Conservation (phyloP, 2,329 filamentous ascomycete species). For the Bipolaris victoriae region DNA sequence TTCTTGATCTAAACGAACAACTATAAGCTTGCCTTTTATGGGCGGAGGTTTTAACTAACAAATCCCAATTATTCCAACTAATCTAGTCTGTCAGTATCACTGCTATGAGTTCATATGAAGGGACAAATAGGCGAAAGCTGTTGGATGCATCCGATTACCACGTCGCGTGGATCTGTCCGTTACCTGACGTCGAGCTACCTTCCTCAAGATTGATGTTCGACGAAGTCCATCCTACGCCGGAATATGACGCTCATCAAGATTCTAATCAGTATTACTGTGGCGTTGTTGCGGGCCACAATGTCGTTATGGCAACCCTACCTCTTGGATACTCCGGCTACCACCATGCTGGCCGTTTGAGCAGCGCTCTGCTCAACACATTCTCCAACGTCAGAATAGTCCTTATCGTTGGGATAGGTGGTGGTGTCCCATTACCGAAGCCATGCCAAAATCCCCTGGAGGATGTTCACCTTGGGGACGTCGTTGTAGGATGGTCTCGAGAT, state of each 20-base stretch:
- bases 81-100: background rate
- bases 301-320: background rate
- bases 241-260: background rate
- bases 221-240: background rate
- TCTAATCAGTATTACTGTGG: background rate
- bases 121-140: no score
- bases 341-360: background rate
- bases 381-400: background rate
- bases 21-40: no score
- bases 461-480: background rate
- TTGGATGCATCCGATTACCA: background rate
- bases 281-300: background rate
- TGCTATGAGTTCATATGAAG: background rate
- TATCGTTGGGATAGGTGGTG: background rate
- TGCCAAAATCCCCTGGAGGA: background rate
- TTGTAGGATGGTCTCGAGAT: background rate
- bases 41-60: background rate
- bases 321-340: background rate
- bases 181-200: background rate
- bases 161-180: background rate
- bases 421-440: background rate
- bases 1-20: background rate
- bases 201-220: background rate
- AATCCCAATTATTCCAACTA: background rate
- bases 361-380: background rate